phyloP scores from a whole-genome alignment of 352 stramenopile species.

The Pythium diclinum region DNA sequence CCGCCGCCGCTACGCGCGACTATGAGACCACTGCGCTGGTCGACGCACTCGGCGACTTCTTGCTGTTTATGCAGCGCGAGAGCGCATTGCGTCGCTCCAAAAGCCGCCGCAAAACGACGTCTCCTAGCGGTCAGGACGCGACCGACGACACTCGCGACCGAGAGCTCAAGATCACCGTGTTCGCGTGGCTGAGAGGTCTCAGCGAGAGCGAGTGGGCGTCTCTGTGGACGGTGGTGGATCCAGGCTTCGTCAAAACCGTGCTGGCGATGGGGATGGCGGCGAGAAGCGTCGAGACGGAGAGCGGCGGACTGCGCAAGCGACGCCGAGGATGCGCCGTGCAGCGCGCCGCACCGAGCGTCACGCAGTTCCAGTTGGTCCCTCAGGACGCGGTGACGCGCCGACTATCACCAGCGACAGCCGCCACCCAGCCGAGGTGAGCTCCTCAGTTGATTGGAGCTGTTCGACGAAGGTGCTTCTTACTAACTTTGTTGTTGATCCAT shows the following conservation, averaged over 20 bases:
- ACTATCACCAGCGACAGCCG: not conserved
- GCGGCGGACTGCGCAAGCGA: slow-evolving; percentile 18
- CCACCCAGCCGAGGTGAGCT: slow-evolving; percentile 8
- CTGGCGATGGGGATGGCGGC: slow-evolving; percentile 58
- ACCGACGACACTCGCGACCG: slow-evolving; percentile 9
- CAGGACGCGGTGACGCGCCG: not conserved
- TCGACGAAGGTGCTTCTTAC: not conserved
- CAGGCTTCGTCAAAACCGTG: slow-evolving; percentile 74
- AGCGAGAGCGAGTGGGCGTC: slow-evolving; percentile 48
- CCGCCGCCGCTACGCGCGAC: not conserved
- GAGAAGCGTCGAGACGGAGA: slow-evolving; percentile 18
- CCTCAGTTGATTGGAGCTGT: not conserved
- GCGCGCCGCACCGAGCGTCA: slow-evolving; percentile 18
- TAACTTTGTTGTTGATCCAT: not conserved
- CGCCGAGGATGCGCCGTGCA: slow-evolving; percentile 9
- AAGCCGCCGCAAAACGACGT: slow-evolving; percentile 7
- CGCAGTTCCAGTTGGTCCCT: slow-evolving; percentile 60
- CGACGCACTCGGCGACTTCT: slow-evolving; percentile 56
- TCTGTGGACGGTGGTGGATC: slow-evolving; percentile 60
- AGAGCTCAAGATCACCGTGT: slow-evolving; percentile 35
- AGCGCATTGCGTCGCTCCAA: slow-evolving; percentile 15
- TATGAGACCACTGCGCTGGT: slow-evolving; percentile 21
- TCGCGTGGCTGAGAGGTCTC: slow-evolving; percentile 51
- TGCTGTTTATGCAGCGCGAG: slow-evolving; percentile 37
- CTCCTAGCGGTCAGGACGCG: not conserved